phyloP scores from a whole-genome alignment of 225 moss, liverwort and hornwort species.

The Physcomitrium patens region DNA sequence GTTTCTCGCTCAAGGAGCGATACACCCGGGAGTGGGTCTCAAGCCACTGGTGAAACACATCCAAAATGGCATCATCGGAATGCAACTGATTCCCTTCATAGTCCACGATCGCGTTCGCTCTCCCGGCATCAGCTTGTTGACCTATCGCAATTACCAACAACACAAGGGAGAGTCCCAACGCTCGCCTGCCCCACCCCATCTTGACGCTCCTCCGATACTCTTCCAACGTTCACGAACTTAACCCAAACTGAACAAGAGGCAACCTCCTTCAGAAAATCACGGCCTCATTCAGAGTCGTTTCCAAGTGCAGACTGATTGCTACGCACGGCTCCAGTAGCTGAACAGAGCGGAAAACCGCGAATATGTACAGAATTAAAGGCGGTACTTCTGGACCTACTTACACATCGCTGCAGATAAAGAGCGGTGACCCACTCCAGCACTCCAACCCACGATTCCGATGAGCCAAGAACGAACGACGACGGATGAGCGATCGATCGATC shows the following conservation, averaged over 20 bases:
- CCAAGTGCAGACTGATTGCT: neutral
- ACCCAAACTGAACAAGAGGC: too few relatives aligned
- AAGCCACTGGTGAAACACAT: too few relatives aligned
- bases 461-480: neutral
- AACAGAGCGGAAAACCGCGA: neutral
- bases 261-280: neutral
- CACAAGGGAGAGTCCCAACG: neutral
- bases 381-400: neutral
- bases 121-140: too few relatives aligned
- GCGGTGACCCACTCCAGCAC: neutral
- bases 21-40: too few relatives aligned
- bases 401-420: neutral
- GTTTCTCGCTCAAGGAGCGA: neutral
- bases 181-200: conserved; percentile 14
- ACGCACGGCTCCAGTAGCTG: neutral
- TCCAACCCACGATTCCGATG: neutral
- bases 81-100: too few relatives aligned
- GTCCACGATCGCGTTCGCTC: too few relatives aligned
- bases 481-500: neutral
- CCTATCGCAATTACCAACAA: too few relatives aligned
- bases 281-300: too few relatives aligned
- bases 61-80: too few relatives aligned
- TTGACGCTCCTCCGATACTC: too few relatives aligned
- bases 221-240: too few relatives aligned
- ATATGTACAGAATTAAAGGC: neutral